Evolutionary conservation across 176 grass and related monocot species (phyloP).

Genomic region (maize (Zea mays)): DNA sequence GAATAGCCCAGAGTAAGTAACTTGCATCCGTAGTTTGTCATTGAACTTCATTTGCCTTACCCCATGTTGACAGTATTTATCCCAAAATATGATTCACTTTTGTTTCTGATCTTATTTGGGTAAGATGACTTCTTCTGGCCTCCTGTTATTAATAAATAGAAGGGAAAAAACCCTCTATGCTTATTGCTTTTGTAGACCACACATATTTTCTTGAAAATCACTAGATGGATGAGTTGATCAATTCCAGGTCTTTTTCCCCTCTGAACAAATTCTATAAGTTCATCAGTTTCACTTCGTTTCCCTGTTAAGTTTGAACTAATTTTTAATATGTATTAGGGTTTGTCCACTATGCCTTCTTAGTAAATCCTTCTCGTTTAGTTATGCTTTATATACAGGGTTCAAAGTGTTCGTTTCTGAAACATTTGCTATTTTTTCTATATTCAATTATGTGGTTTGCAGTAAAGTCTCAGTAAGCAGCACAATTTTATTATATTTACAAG

Average conservation of each 20-base stretch:
- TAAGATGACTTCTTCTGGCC: neutral
- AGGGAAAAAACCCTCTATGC: neutral
- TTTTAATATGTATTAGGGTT: neutral
- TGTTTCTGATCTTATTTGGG: neutral
- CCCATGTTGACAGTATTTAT: neutral
- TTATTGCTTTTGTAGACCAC: neutral
- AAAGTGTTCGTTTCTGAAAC: neutral
- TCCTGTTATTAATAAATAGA: neutral
- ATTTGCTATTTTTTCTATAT: neutral
- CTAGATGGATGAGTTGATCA: neutral
- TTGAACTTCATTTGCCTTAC: neutral
- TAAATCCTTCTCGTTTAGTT: neutral
- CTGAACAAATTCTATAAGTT: neutral
- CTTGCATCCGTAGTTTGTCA: conserved; percentile 1
- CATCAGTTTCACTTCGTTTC: neutral
- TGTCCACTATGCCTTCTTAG: neutral
- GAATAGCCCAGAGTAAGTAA: conserved; percentile 58
- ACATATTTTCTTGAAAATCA: neutral
- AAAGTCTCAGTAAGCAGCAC: neutral
- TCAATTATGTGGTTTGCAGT: neutral
- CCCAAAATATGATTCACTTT: neutral
- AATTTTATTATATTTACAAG: neutral
- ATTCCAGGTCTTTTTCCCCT: neutral
- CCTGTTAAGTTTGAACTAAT: neutral
- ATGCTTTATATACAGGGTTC: neutral